Conservation (phyloP, 192 early-diverging fungal genomes). For the Linnemannia hyalina region DNA sequence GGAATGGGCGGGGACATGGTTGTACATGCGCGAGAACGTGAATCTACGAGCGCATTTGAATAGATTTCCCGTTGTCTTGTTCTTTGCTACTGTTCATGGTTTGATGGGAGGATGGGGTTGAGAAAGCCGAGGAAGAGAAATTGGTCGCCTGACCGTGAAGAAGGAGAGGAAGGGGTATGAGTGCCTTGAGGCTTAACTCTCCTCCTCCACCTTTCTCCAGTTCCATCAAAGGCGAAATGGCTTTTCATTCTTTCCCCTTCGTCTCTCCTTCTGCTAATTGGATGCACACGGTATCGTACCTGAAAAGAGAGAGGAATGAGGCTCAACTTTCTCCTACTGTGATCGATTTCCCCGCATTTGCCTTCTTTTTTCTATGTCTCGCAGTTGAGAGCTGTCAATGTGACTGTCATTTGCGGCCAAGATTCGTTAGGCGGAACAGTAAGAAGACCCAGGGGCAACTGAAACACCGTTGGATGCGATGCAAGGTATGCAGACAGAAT, state of each 20-base stretch:
- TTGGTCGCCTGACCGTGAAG: neutral
- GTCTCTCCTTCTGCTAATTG: neutral
- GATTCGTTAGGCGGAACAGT: too few species aligned
- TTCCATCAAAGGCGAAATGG: neutral
- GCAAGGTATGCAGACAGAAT: too few species aligned
- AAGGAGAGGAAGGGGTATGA: neutral
- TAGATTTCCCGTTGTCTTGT: too few species aligned
- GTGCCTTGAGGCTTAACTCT: neutral
- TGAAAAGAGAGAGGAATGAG: neutral
- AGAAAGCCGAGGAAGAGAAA: neutral
- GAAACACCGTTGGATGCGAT: too few species aligned
- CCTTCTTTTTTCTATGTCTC: too few species aligned
- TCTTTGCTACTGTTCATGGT: neutral
- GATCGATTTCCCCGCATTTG: too few species aligned
- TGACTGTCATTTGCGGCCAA: too few species aligned
- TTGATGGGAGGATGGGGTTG: neutral
- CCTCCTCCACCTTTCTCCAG: neutral
- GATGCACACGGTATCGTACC: neutral
- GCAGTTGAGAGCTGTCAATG: too few species aligned
- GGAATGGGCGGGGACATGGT: neutral
- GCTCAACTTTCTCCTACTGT: too few species aligned
- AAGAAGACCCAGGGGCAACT: too few species aligned
- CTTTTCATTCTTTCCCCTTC: neutral
- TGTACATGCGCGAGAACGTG: too few species aligned
- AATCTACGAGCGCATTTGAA: too few species aligned